Conservation (phyloP, 2,329 filamentous ascomycete species). For the Pseudogymnoascus sp. region DNA sequence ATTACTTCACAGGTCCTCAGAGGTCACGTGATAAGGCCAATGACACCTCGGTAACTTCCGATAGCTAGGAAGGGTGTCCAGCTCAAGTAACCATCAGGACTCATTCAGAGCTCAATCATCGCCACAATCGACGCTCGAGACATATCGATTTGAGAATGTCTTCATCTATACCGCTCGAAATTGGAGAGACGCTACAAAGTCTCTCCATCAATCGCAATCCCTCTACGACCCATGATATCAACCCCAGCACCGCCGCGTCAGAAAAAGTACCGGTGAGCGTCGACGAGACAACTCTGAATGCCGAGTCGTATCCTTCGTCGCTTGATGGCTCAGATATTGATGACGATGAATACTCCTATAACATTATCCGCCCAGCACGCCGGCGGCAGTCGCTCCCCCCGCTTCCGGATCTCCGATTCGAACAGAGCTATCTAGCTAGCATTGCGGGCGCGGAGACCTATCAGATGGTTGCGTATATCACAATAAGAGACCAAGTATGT, state of each 20-base stretch:
- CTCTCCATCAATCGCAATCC: constrained; percentile 68
- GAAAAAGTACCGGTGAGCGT: constrained; percentile 52
- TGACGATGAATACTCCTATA: constrained; percentile 58
- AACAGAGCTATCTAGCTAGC: constrained; percentile 94
- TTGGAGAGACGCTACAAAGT: constrained; percentile 72
- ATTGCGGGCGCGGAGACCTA: constrained; percentile 71
- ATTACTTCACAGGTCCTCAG: too few species aligned
- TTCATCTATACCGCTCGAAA: constrained; percentile 43
- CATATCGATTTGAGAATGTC: constrained; percentile 9
- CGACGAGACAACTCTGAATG: constrained; percentile 21
- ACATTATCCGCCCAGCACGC: constrained; percentile 48
- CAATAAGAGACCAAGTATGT: constrained; percentile 74
- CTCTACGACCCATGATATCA: constrained; percentile 65
- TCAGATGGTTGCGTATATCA: constrained; percentile 76
- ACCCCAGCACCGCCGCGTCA: constrained; percentile 69
- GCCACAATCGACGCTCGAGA: background rate
- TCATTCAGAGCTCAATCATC: background rate
- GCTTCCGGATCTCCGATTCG: constrained; percentile 86
- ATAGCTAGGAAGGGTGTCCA: background rate
- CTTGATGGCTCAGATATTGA: constrained; percentile 30
- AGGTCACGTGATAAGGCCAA: background rate
- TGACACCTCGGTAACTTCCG: background rate
- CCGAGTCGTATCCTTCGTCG: constrained; percentile 20
- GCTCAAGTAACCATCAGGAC: background rate
- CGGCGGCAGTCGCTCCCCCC: constrained; percentile 48